These are phyloP conservation scores for Hippophae rhamnoides DNA, from an alignment of 306 rosid species.

Conservation along the genomic window DNA sequence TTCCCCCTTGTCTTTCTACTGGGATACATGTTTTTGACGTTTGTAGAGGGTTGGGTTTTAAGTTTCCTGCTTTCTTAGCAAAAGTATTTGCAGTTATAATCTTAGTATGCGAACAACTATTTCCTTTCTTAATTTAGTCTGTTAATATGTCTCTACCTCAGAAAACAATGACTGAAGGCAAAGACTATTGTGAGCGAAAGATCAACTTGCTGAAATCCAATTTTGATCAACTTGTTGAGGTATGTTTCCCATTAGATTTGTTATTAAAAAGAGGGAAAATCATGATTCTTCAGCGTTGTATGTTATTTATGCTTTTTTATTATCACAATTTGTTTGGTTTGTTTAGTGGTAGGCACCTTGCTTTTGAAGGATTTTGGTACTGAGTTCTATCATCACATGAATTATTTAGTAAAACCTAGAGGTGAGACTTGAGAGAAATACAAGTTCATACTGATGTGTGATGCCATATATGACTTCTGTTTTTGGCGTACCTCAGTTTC, in stretches of 20 bases:
- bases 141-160: slow-evolving; percentile 11
- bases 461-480: too few relatives aligned
- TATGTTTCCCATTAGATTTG: slow-evolving; percentile 17
- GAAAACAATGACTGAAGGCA: slow-evolving; percentile 83
- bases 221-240: slow-evolving; percentile 93
- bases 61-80: background rate
- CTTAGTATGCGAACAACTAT: background rate
- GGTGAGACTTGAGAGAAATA: background rate
- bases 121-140: slow-evolving; percentile 1
- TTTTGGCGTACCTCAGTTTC: too few relatives aligned
- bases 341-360: background rate
- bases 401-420: background rate
- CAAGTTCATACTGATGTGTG: background rate
- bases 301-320: background rate
- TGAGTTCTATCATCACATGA: background rate
- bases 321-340: background rate
- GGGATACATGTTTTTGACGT: too few relatives aligned
- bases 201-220: slow-evolving; percentile 78
- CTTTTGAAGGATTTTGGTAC: background rate
- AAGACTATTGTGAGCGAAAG: slow-evolving; percentile 83
- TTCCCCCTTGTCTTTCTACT: too few relatives aligned
- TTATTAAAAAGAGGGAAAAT: background rate
- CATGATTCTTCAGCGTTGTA: background rate
- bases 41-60: too few relatives aligned
- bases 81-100: background rate